These are phyloP conservation scores for Erysimum cheiranthoides DNA, from an alignment of 345 rosid species.

Conservation along the genomic window DNA sequence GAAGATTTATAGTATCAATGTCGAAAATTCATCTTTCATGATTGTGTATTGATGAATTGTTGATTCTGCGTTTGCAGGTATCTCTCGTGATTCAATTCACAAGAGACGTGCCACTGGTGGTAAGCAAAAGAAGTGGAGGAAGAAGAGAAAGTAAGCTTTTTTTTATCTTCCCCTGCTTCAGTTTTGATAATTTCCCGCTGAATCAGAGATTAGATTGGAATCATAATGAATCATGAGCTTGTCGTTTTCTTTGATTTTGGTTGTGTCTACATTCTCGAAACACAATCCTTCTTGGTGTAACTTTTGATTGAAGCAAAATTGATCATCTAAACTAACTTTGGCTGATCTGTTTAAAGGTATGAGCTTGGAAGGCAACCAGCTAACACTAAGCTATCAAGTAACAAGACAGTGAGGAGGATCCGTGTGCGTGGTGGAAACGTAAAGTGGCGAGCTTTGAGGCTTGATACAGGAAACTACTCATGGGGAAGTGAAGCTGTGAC, in stretches of 20 bases:
- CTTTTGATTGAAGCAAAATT: not conserved
- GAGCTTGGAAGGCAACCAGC: constrained; percentile 35
- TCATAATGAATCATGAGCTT: constrained; percentile 7
- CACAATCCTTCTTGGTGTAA: not conserved
- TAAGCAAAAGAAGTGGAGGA: constrained; percentile 63
- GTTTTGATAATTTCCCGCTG: not conserved
- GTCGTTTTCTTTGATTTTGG: constrained; percentile 3
- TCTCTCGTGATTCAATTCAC: constrained; percentile 61
- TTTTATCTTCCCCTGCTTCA: not conserved
- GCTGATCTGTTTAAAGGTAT: constrained; percentile 10
- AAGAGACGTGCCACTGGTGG: constrained; percentile 74
- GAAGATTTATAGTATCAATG: not conserved
- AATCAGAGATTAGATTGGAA: not conserved
- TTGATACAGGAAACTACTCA: constrained; percentile 19
- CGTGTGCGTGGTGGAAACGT: constrained; percentile 33
- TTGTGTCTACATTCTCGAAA: not conserved
- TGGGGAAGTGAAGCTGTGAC: constrained; percentile 20
- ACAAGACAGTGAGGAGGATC: constrained; percentile 37
- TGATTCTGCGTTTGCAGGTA: constrained; percentile 45
- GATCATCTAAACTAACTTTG: constrained; percentile 6
- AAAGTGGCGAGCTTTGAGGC: constrained; percentile 32
- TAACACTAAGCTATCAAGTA: constrained; percentile 28
- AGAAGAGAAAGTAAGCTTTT: constrained; percentile 57
- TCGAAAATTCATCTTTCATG: too few relatives aligned
- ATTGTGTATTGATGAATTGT: not conserved